Evolutionary conservation across 805 yeast species (phyloP).

Genomic region (Lipomyces orientalis): DNA sequence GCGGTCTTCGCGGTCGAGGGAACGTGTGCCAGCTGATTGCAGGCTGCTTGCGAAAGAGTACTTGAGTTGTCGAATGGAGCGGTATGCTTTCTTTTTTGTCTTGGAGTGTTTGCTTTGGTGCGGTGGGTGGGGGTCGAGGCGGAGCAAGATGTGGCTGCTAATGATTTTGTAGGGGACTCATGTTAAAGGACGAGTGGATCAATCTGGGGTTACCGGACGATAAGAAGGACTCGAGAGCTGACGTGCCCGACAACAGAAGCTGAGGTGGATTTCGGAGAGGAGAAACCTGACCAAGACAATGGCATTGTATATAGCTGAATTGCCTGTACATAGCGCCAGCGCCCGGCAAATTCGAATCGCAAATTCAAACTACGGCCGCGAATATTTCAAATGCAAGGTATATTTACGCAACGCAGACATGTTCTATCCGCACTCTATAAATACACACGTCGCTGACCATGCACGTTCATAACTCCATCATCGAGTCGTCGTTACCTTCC

Average conservation of each 20-base stretch:
- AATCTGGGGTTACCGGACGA: constrained; percentile 67
- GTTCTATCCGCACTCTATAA: constrained; percentile 1
- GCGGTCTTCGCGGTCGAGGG: constrained; percentile 66
- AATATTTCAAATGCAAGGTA: constrained; percentile 7
- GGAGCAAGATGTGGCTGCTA: constrained; percentile 2
- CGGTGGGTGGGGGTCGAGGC: background rate
- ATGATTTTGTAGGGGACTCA: constrained; percentile 49
- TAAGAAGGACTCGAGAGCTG: constrained; percentile 40
- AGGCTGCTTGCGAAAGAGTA: constrained; percentile 81
- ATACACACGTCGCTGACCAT: background rate
- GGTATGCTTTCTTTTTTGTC: constrained; percentile 45
- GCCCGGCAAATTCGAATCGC: background rate
- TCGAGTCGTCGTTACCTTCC: constrained; percentile 1
- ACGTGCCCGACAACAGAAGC: background rate
- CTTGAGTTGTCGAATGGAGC: constrained; percentile 86
- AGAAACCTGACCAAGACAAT: background rate
- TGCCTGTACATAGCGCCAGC: background rate
- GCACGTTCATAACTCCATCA: background rate
- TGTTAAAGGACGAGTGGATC: constrained; percentile 65
- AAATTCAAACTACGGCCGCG: background rate
- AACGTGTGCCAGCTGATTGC: constrained; percentile 87
- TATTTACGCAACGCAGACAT: background rate
- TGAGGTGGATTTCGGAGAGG: background rate
- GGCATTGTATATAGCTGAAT: background rate
- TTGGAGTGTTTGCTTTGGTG: background rate